A percentile compares a stretch with the other conserved stretches of the same genome.
These are phyloP conservation scores for Magnaporthales sp. DNA, from an alignment of 2,329 filamentous ascomycete species.

Conservation along the genomic window DNA sequence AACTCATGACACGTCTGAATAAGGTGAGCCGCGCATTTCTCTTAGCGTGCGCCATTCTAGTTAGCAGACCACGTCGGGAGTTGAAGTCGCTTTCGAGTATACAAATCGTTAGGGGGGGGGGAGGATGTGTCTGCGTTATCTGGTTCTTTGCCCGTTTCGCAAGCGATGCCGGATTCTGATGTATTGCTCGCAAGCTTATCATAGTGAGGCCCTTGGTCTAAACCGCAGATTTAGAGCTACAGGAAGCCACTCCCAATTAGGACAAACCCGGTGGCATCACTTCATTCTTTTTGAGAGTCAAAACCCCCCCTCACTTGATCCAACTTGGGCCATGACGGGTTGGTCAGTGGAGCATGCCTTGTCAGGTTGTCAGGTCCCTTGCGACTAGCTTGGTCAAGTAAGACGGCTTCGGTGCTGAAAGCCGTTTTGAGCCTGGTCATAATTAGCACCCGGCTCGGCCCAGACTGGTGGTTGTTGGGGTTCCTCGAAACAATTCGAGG, in stretches of 20 bases:
- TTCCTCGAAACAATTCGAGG: background rate
- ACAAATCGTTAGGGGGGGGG: background rate
- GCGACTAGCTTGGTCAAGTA: background rate
- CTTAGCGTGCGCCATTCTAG: background rate
- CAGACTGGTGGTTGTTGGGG: background rate
- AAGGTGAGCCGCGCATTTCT: background rate
- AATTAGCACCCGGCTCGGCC: background rate
- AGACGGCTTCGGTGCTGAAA: background rate
- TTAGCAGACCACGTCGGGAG: background rate
- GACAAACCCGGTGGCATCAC: background rate
- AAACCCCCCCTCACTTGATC: background rate
- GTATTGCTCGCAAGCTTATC: background rate
- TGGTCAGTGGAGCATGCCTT: background rate
- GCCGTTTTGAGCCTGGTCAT: background rate
- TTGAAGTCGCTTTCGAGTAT: background rate
- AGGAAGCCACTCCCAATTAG: background rate
- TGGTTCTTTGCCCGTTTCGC: background rate
- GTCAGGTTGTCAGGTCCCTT: background rate
- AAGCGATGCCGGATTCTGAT: background rate
- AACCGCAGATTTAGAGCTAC: background rate
- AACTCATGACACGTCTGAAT: background rate
- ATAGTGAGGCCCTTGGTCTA: background rate
- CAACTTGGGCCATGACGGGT: background rate
- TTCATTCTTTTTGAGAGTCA: background rate
- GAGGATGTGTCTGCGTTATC: background rate